Conservation (phyloP, 768 basidiomycete genomes). For the Tricholoma hemisulphureum region DNA sequence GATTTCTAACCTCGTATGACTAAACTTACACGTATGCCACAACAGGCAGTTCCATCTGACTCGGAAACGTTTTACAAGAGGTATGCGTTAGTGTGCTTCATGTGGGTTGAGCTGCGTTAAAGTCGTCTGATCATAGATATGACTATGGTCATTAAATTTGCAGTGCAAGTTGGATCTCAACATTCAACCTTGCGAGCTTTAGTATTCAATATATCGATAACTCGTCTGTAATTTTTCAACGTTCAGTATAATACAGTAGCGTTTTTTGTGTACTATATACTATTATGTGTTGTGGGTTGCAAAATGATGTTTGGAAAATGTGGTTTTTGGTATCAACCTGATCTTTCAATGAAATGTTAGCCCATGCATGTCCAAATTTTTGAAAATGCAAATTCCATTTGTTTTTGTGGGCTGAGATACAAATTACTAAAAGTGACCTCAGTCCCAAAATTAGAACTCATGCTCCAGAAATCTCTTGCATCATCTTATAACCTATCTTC, state of each 20-base stretch:
- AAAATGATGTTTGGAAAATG: too few species aligned
- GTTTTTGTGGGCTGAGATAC: too few species aligned
- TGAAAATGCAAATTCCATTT: too few species aligned
- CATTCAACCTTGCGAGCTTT: conserved; percentile 3
- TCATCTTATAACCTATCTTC: too few species aligned
- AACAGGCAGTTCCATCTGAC: conserved; percentile 61
- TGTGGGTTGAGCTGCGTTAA: neutral
- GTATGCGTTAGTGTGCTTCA: conserved; percentile 40
- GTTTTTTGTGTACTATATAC: neutral
- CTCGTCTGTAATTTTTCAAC: neutral
- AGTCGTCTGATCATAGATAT: conserved; percentile 28
- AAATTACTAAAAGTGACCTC: too few species aligned
- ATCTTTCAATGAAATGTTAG: too few species aligned
- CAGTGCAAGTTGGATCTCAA: conserved; percentile 11
- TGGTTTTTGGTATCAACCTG: too few species aligned
- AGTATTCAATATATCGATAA: conserved; percentile 1
- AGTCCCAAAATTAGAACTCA: too few species aligned
- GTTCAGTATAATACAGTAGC: conserved; percentile 7
- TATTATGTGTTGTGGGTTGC: too few species aligned
- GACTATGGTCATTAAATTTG: conserved; percentile 40
- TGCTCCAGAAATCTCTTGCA: too few species aligned
- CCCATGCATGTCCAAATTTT: too few species aligned
- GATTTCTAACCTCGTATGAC: neutral
- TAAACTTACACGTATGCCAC: conserved; percentile 3
- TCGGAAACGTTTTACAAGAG: conserved; percentile 86